A percentile compares a stretch with the other conserved stretches of the same genome.
phyloP scores from a whole-genome alignment of 2,329 filamentous ascomycete genomes.

The Colletotrichum spaethianum region DNA sequence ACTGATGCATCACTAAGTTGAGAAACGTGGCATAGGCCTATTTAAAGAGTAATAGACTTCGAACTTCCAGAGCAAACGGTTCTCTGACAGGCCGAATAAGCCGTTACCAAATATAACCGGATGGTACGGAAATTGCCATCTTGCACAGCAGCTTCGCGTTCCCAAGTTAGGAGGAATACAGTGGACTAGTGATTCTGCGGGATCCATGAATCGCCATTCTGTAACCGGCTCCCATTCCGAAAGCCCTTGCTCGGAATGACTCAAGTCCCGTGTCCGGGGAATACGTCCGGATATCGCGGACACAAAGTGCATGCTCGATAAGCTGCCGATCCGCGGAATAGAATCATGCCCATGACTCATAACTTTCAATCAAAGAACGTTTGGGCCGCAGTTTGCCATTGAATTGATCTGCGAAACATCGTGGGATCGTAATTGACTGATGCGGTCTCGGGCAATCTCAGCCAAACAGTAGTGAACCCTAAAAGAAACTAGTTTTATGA shows the following conservation, averaged over 20 bases:
- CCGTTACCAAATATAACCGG: not conserved
- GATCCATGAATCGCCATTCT: not conserved
- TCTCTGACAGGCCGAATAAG: not conserved
- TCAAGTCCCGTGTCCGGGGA: not conserved
- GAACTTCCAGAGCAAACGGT: not conserved
- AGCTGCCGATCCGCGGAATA: not conserved
- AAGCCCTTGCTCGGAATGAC: not conserved
- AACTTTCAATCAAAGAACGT: not conserved
- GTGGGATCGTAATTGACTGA: not conserved
- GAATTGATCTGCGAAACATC: not conserved
- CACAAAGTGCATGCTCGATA: not conserved
- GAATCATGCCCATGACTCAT: not conserved
- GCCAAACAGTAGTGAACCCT: not conserved
- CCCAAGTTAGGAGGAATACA: not conserved
- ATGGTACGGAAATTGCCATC: not conserved
- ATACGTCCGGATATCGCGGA: not conserved
- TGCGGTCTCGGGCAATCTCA: not conserved
- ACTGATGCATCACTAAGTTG: not conserved
- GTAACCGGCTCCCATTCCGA: not conserved
- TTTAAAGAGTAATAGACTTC: fast-evolving
- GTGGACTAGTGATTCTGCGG: not conserved
- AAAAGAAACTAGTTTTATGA: not conserved
- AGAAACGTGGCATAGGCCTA: not conserved
- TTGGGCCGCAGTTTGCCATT: not conserved
- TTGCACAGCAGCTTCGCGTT: too few species aligned